Evolutionary conservation across 257 asterid species (phyloP), one percentile per base, ranked within the genome.

Genomic region (Lithospermum erythrorhizon): DNA sequence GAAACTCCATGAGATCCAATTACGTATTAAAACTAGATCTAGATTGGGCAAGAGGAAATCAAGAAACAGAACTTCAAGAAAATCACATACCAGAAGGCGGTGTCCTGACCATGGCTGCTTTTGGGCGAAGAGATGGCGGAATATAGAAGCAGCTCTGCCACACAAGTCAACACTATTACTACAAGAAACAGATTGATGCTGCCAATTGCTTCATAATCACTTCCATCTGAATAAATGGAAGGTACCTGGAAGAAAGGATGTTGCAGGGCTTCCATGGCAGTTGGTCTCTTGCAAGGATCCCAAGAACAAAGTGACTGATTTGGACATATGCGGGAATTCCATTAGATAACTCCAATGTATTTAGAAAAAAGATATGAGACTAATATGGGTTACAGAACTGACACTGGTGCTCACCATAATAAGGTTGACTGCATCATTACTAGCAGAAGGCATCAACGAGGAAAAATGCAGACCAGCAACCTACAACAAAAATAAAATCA

Each of bases 221-320:
- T 8, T 17, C 49, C 49, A 41, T 11, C 49, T 41, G 18, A 41
- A 41, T 41, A 41, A 41, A 41, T 11, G 16, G 18, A 3, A 0
- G 17, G 18, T 53, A 88, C 98, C 95, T 86, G 84, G 76, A 88
- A 88, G 79, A 86, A 91, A 60, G 95, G 95, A 71, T 91, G 97
- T 65, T 91, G 98, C 30, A 91, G 93, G 56, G 81, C 95, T 78
- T 86, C 94, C 41, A 74, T 58, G 45, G 97, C 95, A 35, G 95
- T 79, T 17, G 95, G 98, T 79, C 98, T 82, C 79, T 80, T 82
- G 69, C 81, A 63, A 51, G 98, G 98, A 77, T 91, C 76, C 98
- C 98, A 91, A 4, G 97, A 84, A 65, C 98, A 91, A 48, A 88
- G 94, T 30, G 90, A 81, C 97, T 88, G 60, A 56, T 56, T 55